Percentiles rank a stretch among this genome's conserved stretches.
Evolutionary conservation across 164 flowering plant species (phyloP).

Genomic region (Liriodendron chinense): DNA sequence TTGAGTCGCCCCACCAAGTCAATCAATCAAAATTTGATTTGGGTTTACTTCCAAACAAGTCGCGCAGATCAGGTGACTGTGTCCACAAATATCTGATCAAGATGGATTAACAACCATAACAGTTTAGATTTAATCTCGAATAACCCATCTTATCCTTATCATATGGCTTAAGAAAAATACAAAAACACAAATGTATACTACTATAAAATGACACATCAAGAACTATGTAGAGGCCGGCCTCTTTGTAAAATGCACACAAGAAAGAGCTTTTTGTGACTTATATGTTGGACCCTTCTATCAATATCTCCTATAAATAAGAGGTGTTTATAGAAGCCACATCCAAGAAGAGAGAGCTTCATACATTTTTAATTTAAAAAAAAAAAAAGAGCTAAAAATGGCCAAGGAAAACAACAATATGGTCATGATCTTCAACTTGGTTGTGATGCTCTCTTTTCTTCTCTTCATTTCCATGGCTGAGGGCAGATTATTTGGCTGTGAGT

Average conservation of each 20-base stretch:
- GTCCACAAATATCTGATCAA: too few species aligned
- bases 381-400: background rate
- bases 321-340: background rate
- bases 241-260: background rate
- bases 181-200: too few species aligned
- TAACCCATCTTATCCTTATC: too few species aligned
- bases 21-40: too few species aligned
- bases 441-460: constrained; percentile 8
- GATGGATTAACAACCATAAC: too few species aligned
- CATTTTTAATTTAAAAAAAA: background rate
- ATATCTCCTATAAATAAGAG: background rate
- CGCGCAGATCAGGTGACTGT: too few species aligned
- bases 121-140: too few species aligned
- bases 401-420: background rate
- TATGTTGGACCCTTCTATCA: background rate
- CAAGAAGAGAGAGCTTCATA: background rate
- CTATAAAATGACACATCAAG: background rate
- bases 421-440: constrained; percentile 2
- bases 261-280: background rate
- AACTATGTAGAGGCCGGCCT: background rate
- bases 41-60: too few species aligned
- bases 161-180: too few species aligned
- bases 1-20: too few species aligned
- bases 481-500: background rate
- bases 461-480: constrained; percentile 6